Base-by-base conservation (phyloP, 1,139 yeast genomes). In the Suhomyces wounanorum region DNA sequence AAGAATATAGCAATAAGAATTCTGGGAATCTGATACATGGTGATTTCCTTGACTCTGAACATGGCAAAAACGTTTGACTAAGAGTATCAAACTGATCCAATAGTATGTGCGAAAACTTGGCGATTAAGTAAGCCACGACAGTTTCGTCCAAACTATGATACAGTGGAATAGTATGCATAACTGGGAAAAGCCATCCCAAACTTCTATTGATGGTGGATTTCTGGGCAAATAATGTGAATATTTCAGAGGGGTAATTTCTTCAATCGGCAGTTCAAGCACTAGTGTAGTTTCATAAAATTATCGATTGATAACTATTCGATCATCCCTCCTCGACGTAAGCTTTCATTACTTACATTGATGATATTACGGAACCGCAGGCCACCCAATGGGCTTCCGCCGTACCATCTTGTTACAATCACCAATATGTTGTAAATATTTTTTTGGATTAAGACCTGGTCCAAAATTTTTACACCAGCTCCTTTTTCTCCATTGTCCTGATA, bases 391-490 rank as follows among this genome's bases (percentile, higher is more conserved):
- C 74, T 75, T 0, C 92, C 91, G 1, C 89, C 89, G 61, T 84
- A 85, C 92, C 92, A 86, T 52, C 94, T 62, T 0, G 87, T 81
- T 1, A 84, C 91, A 14, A 85, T 80, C 0, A 85, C 77, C 17
- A 86, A 59, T 0, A 83, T 76, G 59, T 85, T 83, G 10, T 72
- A 65, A n/a, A 82, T 50, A 39, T 77, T 67, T 16, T 77, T 63
- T 33, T 80, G 65, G 35, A 78, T 80, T 28, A 87, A 55, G 3
- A 83, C 65, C 10, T 81, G 78, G 48, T 72, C 70, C 30, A 84
- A 61, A 14, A 87, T 57, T 49, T 84, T 67, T 14, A 70, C 62
- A 0, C 91, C 92, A 0, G 89, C 85, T 1, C 87, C 87, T 17
- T 78, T 73, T 59, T 87, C 94, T 1, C 89, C 89, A 59, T 82